A percentile compares a stretch with the other conserved stretches of the same genome.
Conservation (phyloP, 495 filamentous ascomycete species). For the Penicillium cosmopolitanum region DNA sequence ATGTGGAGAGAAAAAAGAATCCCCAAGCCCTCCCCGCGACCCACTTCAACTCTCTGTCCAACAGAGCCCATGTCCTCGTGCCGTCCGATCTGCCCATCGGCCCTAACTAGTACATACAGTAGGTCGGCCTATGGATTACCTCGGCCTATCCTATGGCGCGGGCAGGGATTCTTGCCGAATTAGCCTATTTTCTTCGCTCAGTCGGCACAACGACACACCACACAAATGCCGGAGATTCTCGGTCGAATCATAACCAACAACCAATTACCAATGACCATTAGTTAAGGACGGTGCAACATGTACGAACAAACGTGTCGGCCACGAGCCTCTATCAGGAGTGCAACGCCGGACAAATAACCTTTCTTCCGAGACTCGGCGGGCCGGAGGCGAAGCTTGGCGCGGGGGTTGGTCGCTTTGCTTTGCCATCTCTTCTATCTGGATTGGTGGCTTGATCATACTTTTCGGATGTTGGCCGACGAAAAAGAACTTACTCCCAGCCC, state of each 20-base stretch:
- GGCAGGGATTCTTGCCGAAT: constrained; percentile 9
- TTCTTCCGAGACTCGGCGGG: constrained; percentile 20
- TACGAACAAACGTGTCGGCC: background rate
- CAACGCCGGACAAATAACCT: background rate
- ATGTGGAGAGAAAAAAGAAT: background rate
- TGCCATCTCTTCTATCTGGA: constrained; percentile 8
- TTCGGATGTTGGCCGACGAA: constrained; percentile 23
- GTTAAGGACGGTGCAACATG: background rate
- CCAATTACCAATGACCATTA: background rate
- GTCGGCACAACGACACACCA: background rate
- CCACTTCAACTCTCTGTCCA: background rate
- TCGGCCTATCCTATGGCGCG: constrained; percentile 7
- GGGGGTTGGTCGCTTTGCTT: background rate
- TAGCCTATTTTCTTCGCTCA: constrained; percentile 7
- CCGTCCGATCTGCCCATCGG: constrained; percentile 5
- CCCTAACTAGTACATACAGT: background rate
- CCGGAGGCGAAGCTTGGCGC: constrained; percentile 22
- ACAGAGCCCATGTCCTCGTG: background rate
- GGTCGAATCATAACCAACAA: too few relatives aligned
- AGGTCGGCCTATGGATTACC: constrained; percentile 1
- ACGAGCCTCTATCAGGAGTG: constrained; percentile 11
- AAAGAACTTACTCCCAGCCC: background rate
- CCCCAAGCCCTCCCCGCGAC: constrained; percentile 12
- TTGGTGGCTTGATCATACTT: constrained; percentile 17
- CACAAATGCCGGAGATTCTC: constrained; percentile 1